These are phyloP conservation scores for Setaria italica DNA, from an alignment of 202 grass and related monocot genomes.

Conservation along the genomic window DNA sequence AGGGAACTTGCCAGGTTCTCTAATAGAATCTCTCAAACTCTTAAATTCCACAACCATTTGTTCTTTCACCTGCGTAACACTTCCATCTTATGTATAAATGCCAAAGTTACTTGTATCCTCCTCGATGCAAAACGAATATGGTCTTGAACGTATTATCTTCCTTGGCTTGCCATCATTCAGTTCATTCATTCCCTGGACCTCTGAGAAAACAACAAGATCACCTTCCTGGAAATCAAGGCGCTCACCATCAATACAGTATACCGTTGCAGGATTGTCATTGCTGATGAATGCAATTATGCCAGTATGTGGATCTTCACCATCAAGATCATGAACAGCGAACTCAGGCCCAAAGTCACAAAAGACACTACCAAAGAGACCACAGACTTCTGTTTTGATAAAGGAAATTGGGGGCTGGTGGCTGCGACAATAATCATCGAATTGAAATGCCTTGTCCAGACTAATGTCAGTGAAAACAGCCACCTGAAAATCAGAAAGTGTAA, in stretches of 20 bases:
- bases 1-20: slow-evolving; percentile 82
- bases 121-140: slow-evolving; percentile 71
- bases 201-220: slow-evolving; percentile 84
- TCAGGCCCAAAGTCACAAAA: slow-evolving; percentile 92
- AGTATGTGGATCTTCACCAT: slow-evolving; percentile 73
- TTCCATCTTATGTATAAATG: slow-evolving; percentile 75
- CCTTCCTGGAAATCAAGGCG: slow-evolving; percentile 76
- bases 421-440: slow-evolving; percentile 81
- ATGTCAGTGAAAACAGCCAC: slow-evolving; percentile 88
- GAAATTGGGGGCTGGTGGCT: slow-evolving; percentile 75
- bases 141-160: slow-evolving; percentile 59
- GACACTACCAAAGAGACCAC: slow-evolving; percentile 80
- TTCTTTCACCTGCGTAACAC: slow-evolving; percentile 87
- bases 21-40: slow-evolving; percentile 75
- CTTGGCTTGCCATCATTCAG: slow-evolving; percentile 88
- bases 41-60: slow-evolving; percentile 70
- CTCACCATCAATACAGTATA: slow-evolving; percentile 83
- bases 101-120: slow-evolving; percentile 85
- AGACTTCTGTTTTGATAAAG: slow-evolving; percentile 84
- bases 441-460: slow-evolving; percentile 67
- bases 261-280: slow-evolving; percentile 68
- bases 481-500: slow-evolving; percentile 54
- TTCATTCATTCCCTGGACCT: slow-evolving; percentile 86
- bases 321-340: slow-evolving; percentile 75
- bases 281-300: slow-evolving; percentile 84